phyloP scores from a whole-genome alignment of 2,329 filamentous ascomycete genomes.

The Monosporascus sp. region DNA sequence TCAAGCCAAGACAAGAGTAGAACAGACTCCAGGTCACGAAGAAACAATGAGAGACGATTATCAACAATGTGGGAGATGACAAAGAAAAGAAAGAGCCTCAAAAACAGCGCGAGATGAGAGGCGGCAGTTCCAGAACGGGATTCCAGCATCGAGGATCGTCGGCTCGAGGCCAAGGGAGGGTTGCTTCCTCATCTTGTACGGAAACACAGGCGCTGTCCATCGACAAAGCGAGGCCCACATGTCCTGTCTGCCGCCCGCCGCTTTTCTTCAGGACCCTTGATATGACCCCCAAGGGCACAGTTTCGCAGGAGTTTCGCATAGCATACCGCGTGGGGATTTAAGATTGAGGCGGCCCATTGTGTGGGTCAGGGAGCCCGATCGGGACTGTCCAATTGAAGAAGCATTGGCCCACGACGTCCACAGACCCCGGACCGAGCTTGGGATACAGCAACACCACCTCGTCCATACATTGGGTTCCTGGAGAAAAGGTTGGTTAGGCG shows the following conservation, averaged over 20 bases:
- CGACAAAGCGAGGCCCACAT: neutral
- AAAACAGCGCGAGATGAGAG: neutral
- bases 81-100: constrained; percentile 1
- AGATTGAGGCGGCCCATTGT: neutral
- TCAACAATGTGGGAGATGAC: neutral
- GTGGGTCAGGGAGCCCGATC: neutral
- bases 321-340: neutral
- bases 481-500: neutral
- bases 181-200: neutral
- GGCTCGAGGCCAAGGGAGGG: neutral
- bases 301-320: neutral
- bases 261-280: neutral
- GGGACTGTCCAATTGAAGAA: neutral
- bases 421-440: neutral
- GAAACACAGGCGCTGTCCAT: neutral
- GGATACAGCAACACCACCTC: neutral
- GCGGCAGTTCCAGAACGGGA: neutral
- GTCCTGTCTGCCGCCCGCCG: neutral
- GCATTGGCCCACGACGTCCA: neutral
- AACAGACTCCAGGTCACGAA: neutral
- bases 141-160: neutral
- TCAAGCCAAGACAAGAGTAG: neutral
- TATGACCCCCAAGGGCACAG: no score
- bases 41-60: neutral
- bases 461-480: neutral